Conservation (phyloP, 345 rosid genomes). For the Boechera stricta region DNA sequence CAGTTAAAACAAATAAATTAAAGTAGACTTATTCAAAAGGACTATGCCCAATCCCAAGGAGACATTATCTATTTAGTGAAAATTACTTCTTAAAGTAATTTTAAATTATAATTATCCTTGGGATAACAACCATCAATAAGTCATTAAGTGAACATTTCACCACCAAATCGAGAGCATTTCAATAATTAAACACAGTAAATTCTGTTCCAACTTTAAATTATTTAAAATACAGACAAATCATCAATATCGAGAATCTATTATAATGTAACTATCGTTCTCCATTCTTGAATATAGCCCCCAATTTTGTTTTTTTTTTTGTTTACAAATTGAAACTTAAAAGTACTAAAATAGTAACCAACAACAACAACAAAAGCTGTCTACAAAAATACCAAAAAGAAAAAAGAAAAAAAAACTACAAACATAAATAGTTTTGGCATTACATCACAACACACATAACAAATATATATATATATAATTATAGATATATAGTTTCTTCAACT, state of each 20-base stretch:
- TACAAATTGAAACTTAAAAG: conserved; percentile 37
- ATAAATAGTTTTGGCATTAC: conserved; percentile 35
- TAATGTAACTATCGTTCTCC: conserved; percentile 6
- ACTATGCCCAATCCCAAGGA: conserved; percentile 34
- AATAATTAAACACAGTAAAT: conserved; percentile 33
- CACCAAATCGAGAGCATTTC: conserved; percentile 22
- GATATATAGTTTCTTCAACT: conserved; percentile 18
- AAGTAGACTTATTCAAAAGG: not conserved
- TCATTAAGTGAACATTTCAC: conserved; percentile 36
- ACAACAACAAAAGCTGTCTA: conserved; percentile 27
- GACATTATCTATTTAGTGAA: conserved; percentile 34
- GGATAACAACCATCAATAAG: conserved; percentile 32
- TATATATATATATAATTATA: conserved; percentile 1
- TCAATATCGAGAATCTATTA: conserved; percentile 21
- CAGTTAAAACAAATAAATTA: not conserved
- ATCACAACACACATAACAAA: conserved; percentile 29
- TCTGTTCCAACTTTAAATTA: conserved; percentile 27
- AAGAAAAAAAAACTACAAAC: conserved; percentile 26
- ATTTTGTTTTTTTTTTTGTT: conserved; percentile 24
- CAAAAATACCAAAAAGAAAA: conserved; percentile 7
- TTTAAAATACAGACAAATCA: conserved; percentile 14
- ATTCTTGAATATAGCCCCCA: conserved; percentile 10
- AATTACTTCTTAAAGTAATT: conserved; percentile 11
- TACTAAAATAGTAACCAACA: conserved; percentile 39
- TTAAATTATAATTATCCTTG: conserved; percentile 6